These are phyloP conservation scores for Coemansia sp. DNA, from an alignment of 192 early-diverging fungal species.

Conservation along the genomic window DNA sequence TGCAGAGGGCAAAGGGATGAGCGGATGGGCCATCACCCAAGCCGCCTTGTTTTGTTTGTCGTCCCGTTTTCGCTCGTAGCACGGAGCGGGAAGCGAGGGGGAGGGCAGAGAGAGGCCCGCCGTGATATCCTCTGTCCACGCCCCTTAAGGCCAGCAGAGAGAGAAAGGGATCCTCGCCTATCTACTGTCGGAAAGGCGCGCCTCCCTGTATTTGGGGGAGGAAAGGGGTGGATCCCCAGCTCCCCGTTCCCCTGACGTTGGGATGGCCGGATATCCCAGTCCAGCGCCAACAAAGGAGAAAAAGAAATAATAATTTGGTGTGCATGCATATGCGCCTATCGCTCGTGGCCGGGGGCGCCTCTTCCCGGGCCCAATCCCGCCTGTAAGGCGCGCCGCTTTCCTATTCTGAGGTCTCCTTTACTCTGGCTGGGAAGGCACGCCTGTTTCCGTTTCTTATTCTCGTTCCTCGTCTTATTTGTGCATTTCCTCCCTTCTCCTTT, in stretches of 20 bases:
- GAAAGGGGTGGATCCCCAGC: not conserved
- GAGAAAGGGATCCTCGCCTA: no score
- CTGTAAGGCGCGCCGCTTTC: not conserved
- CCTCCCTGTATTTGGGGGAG: no score
- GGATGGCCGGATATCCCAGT: not conserved
- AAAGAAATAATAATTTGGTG: not conserved
- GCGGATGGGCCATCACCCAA: not conserved
- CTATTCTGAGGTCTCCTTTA: not conserved
- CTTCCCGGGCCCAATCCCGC: not conserved
- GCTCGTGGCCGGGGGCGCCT: not conserved
- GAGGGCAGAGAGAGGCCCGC: no score
- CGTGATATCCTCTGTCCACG: no score
- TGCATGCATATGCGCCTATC: not conserved
- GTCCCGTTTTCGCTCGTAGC: no score
- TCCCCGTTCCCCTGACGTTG: not conserved
- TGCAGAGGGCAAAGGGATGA: not conserved
- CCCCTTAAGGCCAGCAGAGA: no score
- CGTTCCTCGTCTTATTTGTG: not conserved
- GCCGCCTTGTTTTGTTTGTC: not conserved
- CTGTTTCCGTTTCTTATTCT: slow-evolving; percentile 1
- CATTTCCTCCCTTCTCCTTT: not conserved
- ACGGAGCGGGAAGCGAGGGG: no score
- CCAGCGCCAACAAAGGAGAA: not conserved
- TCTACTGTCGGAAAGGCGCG: no score
- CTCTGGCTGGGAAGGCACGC: not conserved